Conservation (phyloP, 371 early-diverging fungal species). For the Apophysomyces elegans region DNA sequence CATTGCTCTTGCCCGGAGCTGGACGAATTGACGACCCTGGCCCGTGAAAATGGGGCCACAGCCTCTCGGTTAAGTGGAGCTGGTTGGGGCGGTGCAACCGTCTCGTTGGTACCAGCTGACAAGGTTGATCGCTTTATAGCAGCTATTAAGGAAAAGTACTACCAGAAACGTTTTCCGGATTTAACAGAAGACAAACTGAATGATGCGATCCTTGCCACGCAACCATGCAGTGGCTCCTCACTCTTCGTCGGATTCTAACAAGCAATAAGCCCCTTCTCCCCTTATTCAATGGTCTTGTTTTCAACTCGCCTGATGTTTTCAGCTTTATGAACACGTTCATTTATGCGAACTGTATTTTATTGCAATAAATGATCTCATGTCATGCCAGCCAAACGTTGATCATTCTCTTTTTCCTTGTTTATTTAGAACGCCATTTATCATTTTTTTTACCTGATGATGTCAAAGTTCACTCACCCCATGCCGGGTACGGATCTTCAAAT, state of each 20-base stretch:
- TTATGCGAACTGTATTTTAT: too few relatives aligned
- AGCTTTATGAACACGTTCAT: too few relatives aligned
- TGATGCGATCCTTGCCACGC: constrained; percentile 64
- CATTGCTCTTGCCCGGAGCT: constrained; percentile 91
- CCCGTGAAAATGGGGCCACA: constrained; percentile 72
- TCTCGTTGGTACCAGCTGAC: constrained; percentile 78
- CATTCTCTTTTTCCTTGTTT: too few relatives aligned
- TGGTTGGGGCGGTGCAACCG: constrained; percentile 97
- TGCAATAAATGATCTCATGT: too few relatives aligned
- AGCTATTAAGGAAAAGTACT: constrained; percentile 72
- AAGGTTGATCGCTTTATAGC: constrained; percentile 66
- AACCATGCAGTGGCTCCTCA: constrained; percentile 65
- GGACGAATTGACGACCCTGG: constrained; percentile 79
- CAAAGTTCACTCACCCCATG: too few relatives aligned
- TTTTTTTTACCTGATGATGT: too few relatives aligned
- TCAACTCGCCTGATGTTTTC: too few relatives aligned
- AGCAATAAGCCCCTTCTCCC: too few relatives aligned
- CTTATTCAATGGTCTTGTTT: too few relatives aligned
- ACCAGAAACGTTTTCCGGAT: constrained; percentile 62
- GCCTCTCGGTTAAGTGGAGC: constrained; percentile 93
- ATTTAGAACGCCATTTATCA: too few relatives aligned
- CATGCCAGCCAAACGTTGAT: too few relatives aligned
- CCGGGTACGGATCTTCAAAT: too few relatives aligned
- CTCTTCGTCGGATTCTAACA: constrained; percentile 45
- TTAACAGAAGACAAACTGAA: constrained; percentile 54